Percentiles rank a stretch among this genome's conserved stretches.
Evolutionary conservation across 345 rosid genomes (phyloP).

Genomic region (Anacardium occidentale): DNA sequence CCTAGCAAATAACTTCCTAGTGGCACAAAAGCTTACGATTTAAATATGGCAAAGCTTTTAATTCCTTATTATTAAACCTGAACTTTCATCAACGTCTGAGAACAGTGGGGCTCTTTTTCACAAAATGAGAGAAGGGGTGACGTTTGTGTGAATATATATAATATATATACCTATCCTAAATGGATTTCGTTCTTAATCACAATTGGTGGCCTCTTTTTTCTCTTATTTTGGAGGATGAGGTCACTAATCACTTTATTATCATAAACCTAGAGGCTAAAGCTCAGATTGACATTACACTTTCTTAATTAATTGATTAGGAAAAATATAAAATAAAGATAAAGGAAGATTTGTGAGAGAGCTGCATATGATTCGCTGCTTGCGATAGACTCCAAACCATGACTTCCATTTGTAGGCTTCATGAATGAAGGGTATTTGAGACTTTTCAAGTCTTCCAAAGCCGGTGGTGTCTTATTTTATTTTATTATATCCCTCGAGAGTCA

Average conservation of each 20-base stretch:
- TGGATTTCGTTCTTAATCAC: constrained; percentile 29
- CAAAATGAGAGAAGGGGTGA: too few relatives aligned
- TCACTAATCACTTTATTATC: constrained; percentile 4
- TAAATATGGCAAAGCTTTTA: too few relatives aligned
- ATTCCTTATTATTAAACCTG: too few relatives aligned
- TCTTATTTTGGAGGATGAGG: background rate
- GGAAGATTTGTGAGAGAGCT: background rate
- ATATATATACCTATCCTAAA: constrained; percentile 2
- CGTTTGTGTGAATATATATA: too few relatives aligned
- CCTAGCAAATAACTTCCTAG: too few relatives aligned
- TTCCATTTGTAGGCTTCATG: too few relatives aligned
- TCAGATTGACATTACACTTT: constrained; percentile 3
- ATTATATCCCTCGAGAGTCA: background rate
- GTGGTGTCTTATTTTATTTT: background rate
- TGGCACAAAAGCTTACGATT: too few relatives aligned
- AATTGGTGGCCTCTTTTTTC: constrained; percentile 7
- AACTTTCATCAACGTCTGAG: too few relatives aligned
- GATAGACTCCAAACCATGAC: background rate
- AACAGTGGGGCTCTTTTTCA: constrained; percentile 13
- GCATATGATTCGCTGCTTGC: constrained; percentile 1
- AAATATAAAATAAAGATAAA: background rate
- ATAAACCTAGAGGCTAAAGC: too few relatives aligned
- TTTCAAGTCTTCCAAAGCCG: background rate
- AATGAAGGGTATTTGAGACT: constrained; percentile 14
- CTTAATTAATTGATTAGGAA: background rate